Base-by-base conservation (phyloP, 768 basidiomycete genomes). In the Strobilomyces dryophilus region DNA sequence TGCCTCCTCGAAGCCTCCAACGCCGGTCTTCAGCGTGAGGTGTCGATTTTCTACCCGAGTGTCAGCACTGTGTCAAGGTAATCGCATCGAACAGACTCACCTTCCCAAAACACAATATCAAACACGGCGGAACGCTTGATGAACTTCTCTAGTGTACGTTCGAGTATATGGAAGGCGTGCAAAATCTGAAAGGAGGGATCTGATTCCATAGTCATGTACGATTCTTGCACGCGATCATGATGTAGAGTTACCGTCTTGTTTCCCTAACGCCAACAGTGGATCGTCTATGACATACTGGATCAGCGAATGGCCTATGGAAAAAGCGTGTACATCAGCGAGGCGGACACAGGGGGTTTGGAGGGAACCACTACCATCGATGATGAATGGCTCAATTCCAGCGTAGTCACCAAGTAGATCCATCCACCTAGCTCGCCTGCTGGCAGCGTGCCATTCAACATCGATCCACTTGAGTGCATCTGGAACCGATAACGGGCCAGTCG, bases 341-440 rank as follows among this genome's bases (percentile, higher is more conserved):
- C 43, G 43, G 11, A 41, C 48, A 17, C 2, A 35, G 24, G 26
- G 37, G n/a, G 24, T 20, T 18, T 41, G 34, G 18, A 31, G 49
- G 1, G 39, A 57, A 62, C 35, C 51, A 26, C 17, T 63, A 81
- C 85, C 85, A 64, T 87, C 84, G 52, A 88, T 71, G 37, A 86
- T 60, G 60, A 88, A 88, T 15, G 75, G 74, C 61, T 88, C 86
- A 34, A 63, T 76, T 1, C 86, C 86, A 20, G 82, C 85, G 63
- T 85, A 87, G 61, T 85, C 86, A 4, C 84, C 84, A 27, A 87
- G 67, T 9, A 87, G 71, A 64, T 87, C 85, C 84, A 87, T 86
- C 81, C 79, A 80, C 52, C 80, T 63, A 12, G 73, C 76, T 26
- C 62, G 54, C 52, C 72, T 68, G 61, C 66, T 69, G 26, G 66